These are phyloP conservation scores for Blumeria graminis DNA, from an alignment of 2,329 filamentous ascomycete species.

Conservation along the genomic window DNA sequence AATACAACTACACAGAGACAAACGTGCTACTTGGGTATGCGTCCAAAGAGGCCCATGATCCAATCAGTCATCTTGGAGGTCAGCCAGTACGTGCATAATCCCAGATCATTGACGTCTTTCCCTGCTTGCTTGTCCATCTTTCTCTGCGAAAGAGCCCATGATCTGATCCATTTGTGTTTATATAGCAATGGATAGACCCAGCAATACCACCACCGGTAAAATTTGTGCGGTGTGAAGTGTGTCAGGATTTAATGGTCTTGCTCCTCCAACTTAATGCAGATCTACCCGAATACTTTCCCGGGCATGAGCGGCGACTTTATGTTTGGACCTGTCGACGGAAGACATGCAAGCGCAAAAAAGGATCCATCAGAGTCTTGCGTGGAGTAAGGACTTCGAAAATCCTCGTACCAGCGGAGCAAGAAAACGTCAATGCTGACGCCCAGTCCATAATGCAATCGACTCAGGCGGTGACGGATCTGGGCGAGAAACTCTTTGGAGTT, in stretches of 20 bases:
- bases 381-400: conserved; percentile 28
- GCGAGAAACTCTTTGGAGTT: conserved; percentile 46
- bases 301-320: conserved; percentile 71
- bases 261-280: conserved; percentile 82
- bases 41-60: conserved; percentile 43
- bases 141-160: too few species aligned
- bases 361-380: conserved; percentile 54
- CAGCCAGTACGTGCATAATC: conserved; percentile 37
- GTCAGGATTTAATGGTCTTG: conserved; percentile 60
- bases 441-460: conserved; percentile 9
- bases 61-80: conserved; percentile 71
- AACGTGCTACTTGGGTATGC: conserved; percentile 80
- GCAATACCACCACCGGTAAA: conserved; percentile 45
- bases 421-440: background rate
- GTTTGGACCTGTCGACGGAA: conserved; percentile 61
- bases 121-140: background rate
- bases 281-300: conserved; percentile 62
- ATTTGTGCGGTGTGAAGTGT: conserved; percentile 67
- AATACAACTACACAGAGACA: conserved; percentile 50
- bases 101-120: background rate
- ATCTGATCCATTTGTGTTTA: background rate
- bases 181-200: conserved; percentile 56
- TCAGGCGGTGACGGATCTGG: conserved; percentile 16
- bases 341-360: conserved; percentile 57
- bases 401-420: conserved; percentile 3